Base-by-base conservation (phyloP, 2,329 filamentous ascomycete species). In the Microcera coccophila region DNA sequence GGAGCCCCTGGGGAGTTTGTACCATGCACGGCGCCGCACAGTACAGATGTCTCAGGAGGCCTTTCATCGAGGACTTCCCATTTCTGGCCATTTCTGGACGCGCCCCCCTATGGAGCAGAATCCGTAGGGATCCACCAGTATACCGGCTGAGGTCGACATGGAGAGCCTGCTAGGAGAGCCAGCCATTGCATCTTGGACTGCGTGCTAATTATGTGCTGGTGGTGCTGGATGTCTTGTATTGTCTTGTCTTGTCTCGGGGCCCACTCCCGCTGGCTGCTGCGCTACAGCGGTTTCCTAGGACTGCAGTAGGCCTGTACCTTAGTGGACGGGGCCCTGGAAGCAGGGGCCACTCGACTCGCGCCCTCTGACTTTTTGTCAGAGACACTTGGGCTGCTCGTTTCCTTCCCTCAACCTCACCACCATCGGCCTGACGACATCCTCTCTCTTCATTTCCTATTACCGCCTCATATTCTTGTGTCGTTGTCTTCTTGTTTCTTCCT, bases 401-500 rank as follows among this genome's bases (percentile, higher is more conserved):
- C 51, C 44, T 55, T 52, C 55, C 54, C 49, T 57, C 56, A 55
- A 50, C 48, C 49, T 55, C 51, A 49, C 48, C 52, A 53, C 54
- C 53, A 52, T 45, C 44, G 49, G 45, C 52, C 28, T 34, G 47
- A 38, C 47, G 40, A 42, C 36, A n/a, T 35, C 39, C 39, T 47
- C 45, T 44, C 29, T 45, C 49, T 51, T 54, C 50, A 45, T 52
- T 50, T 52, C 48, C 54, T 53, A 53, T 57, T 50, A 53, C 50
- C 52, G 52, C 52, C 44, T 49, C 53, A 52, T 52, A 49, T 45
- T 40, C 38, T 34, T 29, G 37, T 49, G 47, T 49, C 40, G 39
- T 52, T 53, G 47, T 53, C 53, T 57, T 50, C 52, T 61, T 50
- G 49, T 58, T 56, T 53, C 54, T 57, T 58, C 48, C 49, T 49